Base-by-base conservation (phyloP, 1,139 yeast genomes). In the Taphrina sp. region DNA sequence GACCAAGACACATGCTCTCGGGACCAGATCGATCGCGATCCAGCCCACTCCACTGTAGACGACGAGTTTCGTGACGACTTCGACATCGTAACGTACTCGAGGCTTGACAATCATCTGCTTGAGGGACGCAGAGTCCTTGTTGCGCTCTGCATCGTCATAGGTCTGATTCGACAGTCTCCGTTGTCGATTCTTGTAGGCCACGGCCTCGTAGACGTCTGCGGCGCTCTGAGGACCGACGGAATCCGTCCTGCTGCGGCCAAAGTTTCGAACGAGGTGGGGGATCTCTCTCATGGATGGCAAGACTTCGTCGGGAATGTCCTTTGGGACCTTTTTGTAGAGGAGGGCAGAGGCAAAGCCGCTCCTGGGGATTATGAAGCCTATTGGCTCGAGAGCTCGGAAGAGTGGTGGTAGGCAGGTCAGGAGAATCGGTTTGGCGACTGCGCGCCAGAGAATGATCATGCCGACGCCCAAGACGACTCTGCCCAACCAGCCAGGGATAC, bases 21-120 rank as follows among this genome's bases (percentile, higher is more conserved):
- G 59, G 17, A 44, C 52, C 19, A 43, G 16, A 24, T 53, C 52
- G 16, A 49, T 57, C 23, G 58, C 58, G 26, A 73, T 64, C 24
- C 71, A 63, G 0, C 87, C 74, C 24, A 87, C 78, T 0, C 95
- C 95, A 2, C 85, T 81, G 67, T 88, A 88, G 0, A 86, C 85
- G 17, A 83, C 72, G 58, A 85, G 68, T 64, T 90, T 74, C 10
- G 92, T 87, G 42, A 85, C 72, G 16, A 85, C 84, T 61, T 83
- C 90, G 28, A 84, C 82, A 61, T 84, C 92, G 64, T 81, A 83
- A 55, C 89, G 72, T 8, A 80, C 67, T 31, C 76, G 65, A 2
- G 74, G 74, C 19, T 61, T 65, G 69, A 74, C 66, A 71, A 80
- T 42, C 73, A 63, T 12, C 26, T 38, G 59, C 1, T 69, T 63